These are phyloP conservation scores for Apiotrichum domesticum DNA, from an alignment of 1,284 basidiomycete genomes.

Conservation along the genomic window DNA sequence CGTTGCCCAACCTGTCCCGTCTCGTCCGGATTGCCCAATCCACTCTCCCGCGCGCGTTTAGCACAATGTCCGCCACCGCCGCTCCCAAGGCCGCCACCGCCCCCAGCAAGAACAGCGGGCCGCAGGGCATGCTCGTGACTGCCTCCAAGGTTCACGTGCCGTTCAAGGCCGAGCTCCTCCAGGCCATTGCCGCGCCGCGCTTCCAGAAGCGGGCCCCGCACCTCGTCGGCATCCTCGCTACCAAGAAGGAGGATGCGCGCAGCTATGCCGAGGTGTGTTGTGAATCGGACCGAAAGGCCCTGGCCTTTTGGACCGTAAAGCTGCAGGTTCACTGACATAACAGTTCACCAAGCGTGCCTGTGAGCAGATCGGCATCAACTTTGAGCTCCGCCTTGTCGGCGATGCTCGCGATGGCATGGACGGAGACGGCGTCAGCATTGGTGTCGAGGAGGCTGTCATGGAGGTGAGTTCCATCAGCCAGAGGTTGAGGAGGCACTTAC, in stretches of 20 bases:
- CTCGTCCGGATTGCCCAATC: not conserved
- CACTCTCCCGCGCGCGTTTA: slow-evolving; percentile 2
- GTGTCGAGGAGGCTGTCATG: slow-evolving; percentile 89
- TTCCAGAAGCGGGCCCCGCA: slow-evolving; percentile 54
- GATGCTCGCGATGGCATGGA: slow-evolving; percentile 49
- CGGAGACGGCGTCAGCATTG: slow-evolving; percentile 56
- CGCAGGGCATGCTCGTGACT: slow-evolving; percentile 44
- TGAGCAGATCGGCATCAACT: slow-evolving; percentile 78
- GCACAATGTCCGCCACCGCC: slow-evolving; percentile 11
- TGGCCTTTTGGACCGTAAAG: too few species aligned
- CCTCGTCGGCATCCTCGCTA: slow-evolving; percentile 88
- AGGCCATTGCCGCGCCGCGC: slow-evolving; percentile 24
- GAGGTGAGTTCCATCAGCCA: slow-evolving; percentile 49
- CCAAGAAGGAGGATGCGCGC: slow-evolving; percentile 75
- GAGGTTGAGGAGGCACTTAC: slow-evolving; percentile 1
- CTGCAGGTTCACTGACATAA: not conserved
- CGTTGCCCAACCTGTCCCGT: slow-evolving; percentile 1
- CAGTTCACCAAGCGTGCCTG: slow-evolving; percentile 85
- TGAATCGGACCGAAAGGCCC: too few species aligned
- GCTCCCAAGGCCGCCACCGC: not conserved
- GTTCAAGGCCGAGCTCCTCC: slow-evolving; percentile 45
- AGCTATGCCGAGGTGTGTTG: slow-evolving; percentile 68
- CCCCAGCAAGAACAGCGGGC: slow-evolving; percentile 2
- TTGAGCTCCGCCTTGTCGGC: slow-evolving; percentile 66
- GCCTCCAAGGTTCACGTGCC: slow-evolving; percentile 46